Evolutionary conservation across 2,329 filamentous ascomycete genomes (phyloP), one percentile per base, ranked within the genome.

Genomic region (Microcera coccophila): DNA sequence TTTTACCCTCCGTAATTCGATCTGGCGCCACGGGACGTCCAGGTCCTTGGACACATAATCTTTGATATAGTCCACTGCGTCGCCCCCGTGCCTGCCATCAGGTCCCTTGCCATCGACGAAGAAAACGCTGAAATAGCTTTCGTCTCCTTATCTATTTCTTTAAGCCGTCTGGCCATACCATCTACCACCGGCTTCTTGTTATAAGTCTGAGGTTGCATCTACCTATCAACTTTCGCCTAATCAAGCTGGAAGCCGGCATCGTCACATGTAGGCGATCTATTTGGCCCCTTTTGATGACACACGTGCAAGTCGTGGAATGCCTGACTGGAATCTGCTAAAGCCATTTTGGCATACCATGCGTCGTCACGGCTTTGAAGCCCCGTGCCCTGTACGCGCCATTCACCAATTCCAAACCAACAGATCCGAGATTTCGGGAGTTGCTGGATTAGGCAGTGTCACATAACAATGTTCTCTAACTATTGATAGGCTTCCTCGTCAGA

Each of bases 41-140:
- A 54, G 2, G 3, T 56, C 45, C 31, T 56, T 56, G 0, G 47
- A 54, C 0, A 56, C 36, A 10, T 57, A 47, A 17, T 54, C 51
- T 14, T 47, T 39, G 5, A 54, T 19, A 14, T 42, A 34, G 4
- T 42, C 29, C 9, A 4, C 3, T 0, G 1, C 3, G 2, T 10
- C 24, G 4, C 4, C 9, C 14, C 5, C 8, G 12, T 10, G 5
- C 22, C 7, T 28, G 2, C 20, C 32, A 2, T 42, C 36, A 0
- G 46, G 50, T 0, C 29, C 32, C 8, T 53, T 45, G 1, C 42
- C 43, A 5, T 41, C 35, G 0, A 44, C 16, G 2, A 56, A 56
- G 11, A 56, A 54, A 1, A 9, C 26, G 0, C 36, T 19, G 12
- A 15, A 4, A 52, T 28, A 0, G 9, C 11, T 4, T 44, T n/a